Base-by-base conservation (phyloP, 2,329 filamentous ascomycete genomes). In the Aphanocladium album region DNA sequence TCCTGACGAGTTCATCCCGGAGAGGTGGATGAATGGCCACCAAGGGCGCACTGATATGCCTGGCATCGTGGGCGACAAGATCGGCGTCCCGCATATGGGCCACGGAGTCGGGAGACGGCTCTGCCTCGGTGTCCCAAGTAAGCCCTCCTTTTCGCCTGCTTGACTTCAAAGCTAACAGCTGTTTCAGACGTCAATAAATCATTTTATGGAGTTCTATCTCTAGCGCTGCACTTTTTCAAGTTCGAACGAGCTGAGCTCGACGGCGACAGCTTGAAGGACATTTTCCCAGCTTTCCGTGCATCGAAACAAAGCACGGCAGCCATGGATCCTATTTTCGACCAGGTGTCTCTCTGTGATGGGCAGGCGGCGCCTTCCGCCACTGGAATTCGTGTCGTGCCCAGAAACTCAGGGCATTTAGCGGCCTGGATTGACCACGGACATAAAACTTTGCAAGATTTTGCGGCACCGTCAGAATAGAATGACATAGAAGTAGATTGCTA, bases 61-160 rank as follows among this genome's bases (percentile, higher is more conserved):
- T 16, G 60, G 47, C 7, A 27, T 52, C 45, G 53, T 25, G 37
- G 60, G 60, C 21, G 60, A 61, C 19, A 61, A 61, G 46, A 46
- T 61, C 23, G 60, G 60, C 27, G 60, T 61, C n/a, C 55, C 60
- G 21, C 60, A 61, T 27, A 35, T 61, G 53, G 54, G 52, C 2
- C 54, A 61, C 46, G 60, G 60, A 35, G 47, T 39, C 17, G 60
- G 60, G 16, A 46, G 60, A 47, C 60, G 60, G 11, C 33, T 57
- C 33, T 61, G 60, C 54, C 60, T 47, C 37, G 60, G 60, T 23
- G 54, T 61, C 57, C 39, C 55, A 25, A 61, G 60, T 61, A 57
- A 11, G 60, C 53, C 19, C 21, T 37, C 16, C 3, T 27, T 11
- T 3, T n/a, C 8, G 47, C 11, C 9, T n/a, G 5, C 5, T 17